Base-by-base conservation (phyloP, 805 yeast genomes). In the Lachancea thermotolerans region DNA sequence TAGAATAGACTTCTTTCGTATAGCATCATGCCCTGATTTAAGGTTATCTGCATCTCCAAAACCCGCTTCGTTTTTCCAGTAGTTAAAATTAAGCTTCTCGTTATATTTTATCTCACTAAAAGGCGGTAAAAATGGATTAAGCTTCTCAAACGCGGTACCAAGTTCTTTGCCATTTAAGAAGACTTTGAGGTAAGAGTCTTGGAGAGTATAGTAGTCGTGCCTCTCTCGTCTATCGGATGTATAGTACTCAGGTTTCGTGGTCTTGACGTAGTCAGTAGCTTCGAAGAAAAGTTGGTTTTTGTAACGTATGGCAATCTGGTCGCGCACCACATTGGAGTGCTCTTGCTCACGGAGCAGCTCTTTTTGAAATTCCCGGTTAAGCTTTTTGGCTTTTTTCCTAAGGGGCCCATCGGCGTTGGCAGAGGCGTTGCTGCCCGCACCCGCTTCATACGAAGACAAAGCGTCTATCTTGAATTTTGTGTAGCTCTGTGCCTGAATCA, bases 291-390 rank as follows among this genome's bases (percentile, higher is more conserved):
- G 66, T 39, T 82, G 81, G 46, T 77, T 81, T 57, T 82, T 85
- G 65, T 84, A 88, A 54, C 84, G 75, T 41, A 93, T 85, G 1
- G 97, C 96, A 42, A 85, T 82, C 56, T 91, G 88, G 56, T 89
- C 97, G 45, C 98, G 73, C 2, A 76, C 64, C 12, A 85, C 69
- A 52, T 83, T 82, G 9, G 30, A 37, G 30, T 55, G 53, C 33
- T 59, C 59, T 32, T 59, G 57, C 33, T 58, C 61, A 39, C 58
- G 55, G 11, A 63, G 48, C 27, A 63, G 46, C 9, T 59, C 62
- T 37, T 51, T 52, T 41, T 63, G 62, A 41, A 67, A 64, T 27
- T 58, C 64, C 12, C 51, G 49, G 27, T 15, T 48, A 45, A 35
- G 51, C 46, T 32, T 43, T 35, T 29, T 47, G 46, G 38, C 43